These are phyloP conservation scores for Staphylotrichum tortipilum DNA, from an alignment of 495 filamentous ascomycete species.

Conservation along the genomic window DNA sequence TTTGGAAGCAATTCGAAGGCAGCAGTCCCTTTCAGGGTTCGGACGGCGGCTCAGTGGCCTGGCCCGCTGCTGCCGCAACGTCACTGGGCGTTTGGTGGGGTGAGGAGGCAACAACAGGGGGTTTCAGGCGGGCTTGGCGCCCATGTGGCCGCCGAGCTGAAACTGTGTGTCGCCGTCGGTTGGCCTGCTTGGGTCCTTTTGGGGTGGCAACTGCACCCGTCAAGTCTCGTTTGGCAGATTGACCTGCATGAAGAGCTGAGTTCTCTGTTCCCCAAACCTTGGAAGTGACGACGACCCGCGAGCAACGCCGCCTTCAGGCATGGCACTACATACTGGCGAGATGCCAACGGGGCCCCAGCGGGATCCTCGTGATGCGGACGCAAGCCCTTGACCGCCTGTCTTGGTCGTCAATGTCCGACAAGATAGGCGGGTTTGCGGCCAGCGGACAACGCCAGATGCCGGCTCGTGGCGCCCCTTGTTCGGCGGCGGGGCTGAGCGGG, in stretches of 20 bases:
- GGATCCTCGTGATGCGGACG: neutral
- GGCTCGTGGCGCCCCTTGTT: neutral
- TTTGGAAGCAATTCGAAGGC: slow-evolving; percentile 25
- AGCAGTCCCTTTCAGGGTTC: slow-evolving; percentile 14
- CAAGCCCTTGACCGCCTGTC: neutral
- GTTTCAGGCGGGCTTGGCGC: slow-evolving; percentile 4
- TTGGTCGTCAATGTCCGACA: neutral
- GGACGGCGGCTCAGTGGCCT: neutral
- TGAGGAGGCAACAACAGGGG: slow-evolving; percentile 1
- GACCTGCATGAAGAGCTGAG: slow-evolving; percentile 8
- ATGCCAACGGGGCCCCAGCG: too few species aligned
- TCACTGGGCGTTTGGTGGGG: slow-evolving; percentile 20
- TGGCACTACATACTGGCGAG: neutral
- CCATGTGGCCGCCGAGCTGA: neutral
- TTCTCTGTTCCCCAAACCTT: slow-evolving; percentile 1
- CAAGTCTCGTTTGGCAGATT: too few species aligned
- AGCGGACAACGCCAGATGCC: slow-evolving; percentile 17
- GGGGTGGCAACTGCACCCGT: neutral
- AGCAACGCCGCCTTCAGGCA: slow-evolving; percentile 12
- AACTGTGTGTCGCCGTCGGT: too few species aligned
- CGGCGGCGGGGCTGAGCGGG: slow-evolving; percentile 8
- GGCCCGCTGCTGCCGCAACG: slow-evolving; percentile 12
- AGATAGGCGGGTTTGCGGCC: too few species aligned
- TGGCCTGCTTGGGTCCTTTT: too few species aligned
- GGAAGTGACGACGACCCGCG: neutral